Evolutionary conservation across 2,329 filamentous ascomycete genomes (phyloP).

Genomic region (Cladophialophora chaetospira): DNA sequence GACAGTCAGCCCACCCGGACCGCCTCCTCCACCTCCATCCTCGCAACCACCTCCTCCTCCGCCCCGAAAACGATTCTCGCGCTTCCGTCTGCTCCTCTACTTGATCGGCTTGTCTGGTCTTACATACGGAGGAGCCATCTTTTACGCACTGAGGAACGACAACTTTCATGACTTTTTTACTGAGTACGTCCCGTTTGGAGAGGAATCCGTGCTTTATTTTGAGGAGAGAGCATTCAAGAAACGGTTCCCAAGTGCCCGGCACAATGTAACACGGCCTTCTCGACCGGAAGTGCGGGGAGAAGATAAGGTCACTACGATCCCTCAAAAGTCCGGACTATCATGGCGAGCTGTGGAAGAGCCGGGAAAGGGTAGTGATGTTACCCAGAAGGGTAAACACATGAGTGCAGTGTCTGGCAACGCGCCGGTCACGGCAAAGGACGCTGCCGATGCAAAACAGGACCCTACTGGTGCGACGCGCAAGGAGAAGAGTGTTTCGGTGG

Average conservation of each 20-base stretch:
- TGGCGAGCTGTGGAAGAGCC: slow-evolving; percentile 71
- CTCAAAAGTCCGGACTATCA: slow-evolving; percentile 80
- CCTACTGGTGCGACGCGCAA: slow-evolving; percentile 27
- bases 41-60: slow-evolving; percentile 45
- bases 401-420: slow-evolving; percentile 41
- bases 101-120: slow-evolving; percentile 74
- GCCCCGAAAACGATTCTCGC: slow-evolving; percentile 65
- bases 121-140: slow-evolving; percentile 84
- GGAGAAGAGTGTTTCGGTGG: slow-evolving; percentile 40
- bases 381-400: slow-evolving; percentile 53
- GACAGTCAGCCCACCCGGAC: slow-evolving; percentile 32
- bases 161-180: slow-evolving; percentile 99
- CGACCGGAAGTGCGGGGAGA: slow-evolving; percentile 50
- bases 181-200: slow-evolving; percentile 91
- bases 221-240: slow-evolving; percentile 93
- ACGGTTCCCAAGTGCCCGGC: slow-evolving; percentile 69
- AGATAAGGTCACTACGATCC: slow-evolving; percentile 77
- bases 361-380: slow-evolving; percentile 60
- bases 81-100: slow-evolving; percentile 74
- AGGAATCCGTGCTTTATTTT: slow-evolving; percentile 91
- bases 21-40: slow-evolving; percentile 39
- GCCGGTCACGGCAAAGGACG: slow-evolving; percentile 17
- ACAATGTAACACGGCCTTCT: slow-evolving; percentile 54
- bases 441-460: slow-evolving; percentile 17
- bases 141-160: slow-evolving; percentile 90